phyloP scores from a whole-genome alignment of 2,329 filamentous ascomycete species.

The Cadophora sp. region DNA sequence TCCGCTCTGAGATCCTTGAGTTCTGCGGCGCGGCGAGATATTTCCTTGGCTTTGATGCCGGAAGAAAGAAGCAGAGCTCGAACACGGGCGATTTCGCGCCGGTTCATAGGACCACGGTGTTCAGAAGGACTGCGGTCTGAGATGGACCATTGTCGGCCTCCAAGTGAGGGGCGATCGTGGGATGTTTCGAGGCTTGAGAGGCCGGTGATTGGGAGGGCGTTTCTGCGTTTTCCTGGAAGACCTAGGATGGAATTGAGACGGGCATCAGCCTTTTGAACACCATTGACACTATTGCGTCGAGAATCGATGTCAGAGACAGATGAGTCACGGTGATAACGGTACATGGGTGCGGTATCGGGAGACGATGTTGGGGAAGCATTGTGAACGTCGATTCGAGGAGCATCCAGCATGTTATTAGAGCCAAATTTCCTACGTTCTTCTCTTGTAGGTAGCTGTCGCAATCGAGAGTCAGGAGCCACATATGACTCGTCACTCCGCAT shows the following conservation, averaged over 20 bases:
- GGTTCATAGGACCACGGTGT: conserved; percentile 56
- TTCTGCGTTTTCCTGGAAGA: conserved; percentile 43
- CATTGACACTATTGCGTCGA: conserved; percentile 33
- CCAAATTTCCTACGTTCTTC: conserved; percentile 48
- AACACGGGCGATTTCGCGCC: conserved; percentile 81
- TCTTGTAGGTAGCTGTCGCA: conserved; percentile 47
- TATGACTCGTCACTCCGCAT: conserved; percentile 36
- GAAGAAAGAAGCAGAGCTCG: conserved; percentile 79
- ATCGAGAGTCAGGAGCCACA: conserved; percentile 44
- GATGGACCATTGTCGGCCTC: conserved; percentile 58
- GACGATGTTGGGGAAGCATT: conserved; percentile 44
- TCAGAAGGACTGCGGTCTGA: conserved; percentile 50
- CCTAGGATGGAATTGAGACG: conserved; percentile 46
- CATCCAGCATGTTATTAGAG: conserved; percentile 52
- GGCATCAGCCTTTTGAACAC: conserved; percentile 38
- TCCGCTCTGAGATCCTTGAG: conserved; percentile 35
- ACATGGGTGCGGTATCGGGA: conserved; percentile 24
- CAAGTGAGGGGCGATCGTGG: conserved; percentile 30
- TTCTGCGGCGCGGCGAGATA: conserved; percentile 65
- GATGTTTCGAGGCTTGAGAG: conserved; percentile 49
- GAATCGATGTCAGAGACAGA: conserved; percentile 41
- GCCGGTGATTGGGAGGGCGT: conserved; percentile 52
- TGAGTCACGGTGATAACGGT: conserved; percentile 33
- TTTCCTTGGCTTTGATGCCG: conserved; percentile 88
- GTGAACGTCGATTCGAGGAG: conserved; percentile 55